Evolutionary conservation across 2,329 filamentous ascomycete species (phyloP).

Genomic region (Microascus cirrosus): DNA sequence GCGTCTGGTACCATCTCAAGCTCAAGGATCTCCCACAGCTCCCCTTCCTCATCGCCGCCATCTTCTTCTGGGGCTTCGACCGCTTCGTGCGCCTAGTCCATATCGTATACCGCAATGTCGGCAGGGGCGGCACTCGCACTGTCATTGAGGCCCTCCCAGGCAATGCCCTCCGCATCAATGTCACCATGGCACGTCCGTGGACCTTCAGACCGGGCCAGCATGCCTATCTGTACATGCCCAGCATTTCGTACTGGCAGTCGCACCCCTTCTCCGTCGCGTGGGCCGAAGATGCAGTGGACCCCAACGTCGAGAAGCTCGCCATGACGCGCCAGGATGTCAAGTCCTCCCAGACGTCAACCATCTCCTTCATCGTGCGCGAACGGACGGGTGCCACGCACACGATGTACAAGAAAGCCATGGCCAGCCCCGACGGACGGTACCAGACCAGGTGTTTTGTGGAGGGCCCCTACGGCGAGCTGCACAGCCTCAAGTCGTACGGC

Average conservation of each 20-base stretch:
- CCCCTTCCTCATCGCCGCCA: constrained; percentile 47
- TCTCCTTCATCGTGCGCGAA: constrained; percentile 64
- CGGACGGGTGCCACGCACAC: constrained; percentile 63
- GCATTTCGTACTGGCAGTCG: constrained; percentile 60
- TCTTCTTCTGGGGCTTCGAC: constrained; percentile 59
- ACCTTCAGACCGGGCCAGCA: constrained; percentile 65
- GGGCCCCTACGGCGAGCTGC: constrained; percentile 66
- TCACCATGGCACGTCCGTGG: constrained; percentile 69
- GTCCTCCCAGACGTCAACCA: constrained; percentile 48
- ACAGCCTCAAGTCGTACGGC: constrained; percentile 63
- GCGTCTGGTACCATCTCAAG: constrained; percentile 56
- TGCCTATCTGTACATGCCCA: constrained; percentile 68
- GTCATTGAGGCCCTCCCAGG: constrained; percentile 67
- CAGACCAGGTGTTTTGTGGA: constrained; percentile 58
- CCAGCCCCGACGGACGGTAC: constrained; percentile 48
- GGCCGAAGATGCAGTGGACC: constrained; percentile 53
- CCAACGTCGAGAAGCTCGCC: constrained; percentile 42
- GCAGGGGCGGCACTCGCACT: constrained; percentile 54
- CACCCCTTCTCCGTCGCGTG: constrained; percentile 74
- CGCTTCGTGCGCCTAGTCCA: constrained; percentile 47
- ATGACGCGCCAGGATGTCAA: constrained; percentile 48
- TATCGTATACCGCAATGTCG: constrained; percentile 55
- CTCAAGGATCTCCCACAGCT: constrained; percentile 43
- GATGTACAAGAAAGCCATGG: constrained; percentile 56
- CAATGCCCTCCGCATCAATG: constrained; percentile 62